A percentile compares a stretch with the other conserved stretches of the same genome.
Evolutionary conservation across 148 eudicot genomes (phyloP).

Genomic region (Beta vulgaris): DNA sequence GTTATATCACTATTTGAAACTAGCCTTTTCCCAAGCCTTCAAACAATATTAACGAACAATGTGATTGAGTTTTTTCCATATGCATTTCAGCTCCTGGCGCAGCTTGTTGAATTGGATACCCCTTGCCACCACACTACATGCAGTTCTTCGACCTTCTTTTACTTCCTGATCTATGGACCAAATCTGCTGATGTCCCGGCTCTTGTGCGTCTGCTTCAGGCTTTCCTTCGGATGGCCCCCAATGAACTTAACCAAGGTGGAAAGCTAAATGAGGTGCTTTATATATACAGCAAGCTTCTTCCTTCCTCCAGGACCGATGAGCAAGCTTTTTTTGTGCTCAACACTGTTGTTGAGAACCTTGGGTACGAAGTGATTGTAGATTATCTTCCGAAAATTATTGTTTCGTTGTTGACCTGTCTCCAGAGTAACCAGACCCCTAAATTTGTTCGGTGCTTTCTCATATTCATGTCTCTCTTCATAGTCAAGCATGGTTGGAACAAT

Average conservation of each 20-base stretch:
- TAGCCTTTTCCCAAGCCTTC: constrained; percentile 71
- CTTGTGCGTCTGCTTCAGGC: constrained; percentile 94
- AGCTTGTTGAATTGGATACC: constrained; percentile 88
- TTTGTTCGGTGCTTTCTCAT: constrained; percentile 69
- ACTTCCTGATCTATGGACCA: constrained; percentile 75
- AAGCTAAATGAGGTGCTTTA: constrained; percentile 62
- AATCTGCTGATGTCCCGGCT: constrained; percentile 90
- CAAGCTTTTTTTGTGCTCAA: constrained; percentile 95
- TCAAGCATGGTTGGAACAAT: constrained; percentile 72
- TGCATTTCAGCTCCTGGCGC: constrained; percentile 91
- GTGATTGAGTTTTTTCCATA: constrained; percentile 89
- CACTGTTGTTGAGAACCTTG: constrained; percentile 79
- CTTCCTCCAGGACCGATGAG: constrained; percentile 74
- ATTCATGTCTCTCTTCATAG: constrained; percentile 81
- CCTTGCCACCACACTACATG: constrained; percentile 69
- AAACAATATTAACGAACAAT: constrained; percentile 58
- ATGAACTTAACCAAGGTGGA: constrained; percentile 69
- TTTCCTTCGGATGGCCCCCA: constrained; percentile 81
- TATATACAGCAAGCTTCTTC: constrained; percentile 66
- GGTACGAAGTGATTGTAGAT: constrained; percentile 58
- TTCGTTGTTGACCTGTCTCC: constrained; percentile 65
- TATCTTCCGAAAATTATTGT: constrained; percentile 58
- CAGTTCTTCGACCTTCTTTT: constrained; percentile 73
- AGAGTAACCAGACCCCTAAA: constrained; percentile 55
- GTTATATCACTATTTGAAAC: constrained; percentile 70